Evolutionary conservation across 2,329 filamentous ascomycete genomes (phyloP), one percentile per base, ranked within the genome.

Genomic region (Dothideomycetes sp.): DNA sequence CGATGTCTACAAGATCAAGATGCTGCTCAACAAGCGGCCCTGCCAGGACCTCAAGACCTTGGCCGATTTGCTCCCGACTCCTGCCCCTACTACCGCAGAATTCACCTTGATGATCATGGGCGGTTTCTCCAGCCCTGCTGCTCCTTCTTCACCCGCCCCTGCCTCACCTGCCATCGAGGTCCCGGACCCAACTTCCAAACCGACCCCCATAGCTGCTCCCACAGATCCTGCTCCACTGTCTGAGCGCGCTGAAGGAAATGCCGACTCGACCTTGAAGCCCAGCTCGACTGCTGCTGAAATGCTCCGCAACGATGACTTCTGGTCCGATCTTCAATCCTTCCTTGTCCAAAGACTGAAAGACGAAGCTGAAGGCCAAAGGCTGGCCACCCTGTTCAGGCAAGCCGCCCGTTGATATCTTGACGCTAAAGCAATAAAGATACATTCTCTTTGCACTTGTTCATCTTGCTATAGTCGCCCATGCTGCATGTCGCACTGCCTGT

Each of bases 81-180:
- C 58, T 17, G 55, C 57, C 40, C 56, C 55, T 4, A 42, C 54
- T 7, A 50, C 53, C 22, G 68, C 89, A 0, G 87, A 94, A 58
- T 79, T 96, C 46, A 77, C 77, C 2, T 73, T 95, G 40, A 96
- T 96, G 87, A 72, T 95, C 15, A 77, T 94, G 56, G 87, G 85
- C 11, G 75, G 70, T 2, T 45, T 44, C 4, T 49, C 45, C 2
- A 38, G 35, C 5, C 19, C 40, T 19, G 38, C 44, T 10, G 31
- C 47, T n/a, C 46, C 38, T 17, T 30, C 57, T 45, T 55, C 54
- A n/a, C 58, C 57, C 14, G 52, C 61, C 1, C 52, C 53, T 9
- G 50, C 47, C 44, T 52, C 66, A 29, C 66, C 64, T 0, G 64
- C 65, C 34, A 58, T 62, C 39, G 63, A 63, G 22, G 64, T 63